Evolutionary conservation across 768 basidiomycete species (phyloP), one percentile per base, ranked within the genome.

Genomic region (Boletus sp.): DNA sequence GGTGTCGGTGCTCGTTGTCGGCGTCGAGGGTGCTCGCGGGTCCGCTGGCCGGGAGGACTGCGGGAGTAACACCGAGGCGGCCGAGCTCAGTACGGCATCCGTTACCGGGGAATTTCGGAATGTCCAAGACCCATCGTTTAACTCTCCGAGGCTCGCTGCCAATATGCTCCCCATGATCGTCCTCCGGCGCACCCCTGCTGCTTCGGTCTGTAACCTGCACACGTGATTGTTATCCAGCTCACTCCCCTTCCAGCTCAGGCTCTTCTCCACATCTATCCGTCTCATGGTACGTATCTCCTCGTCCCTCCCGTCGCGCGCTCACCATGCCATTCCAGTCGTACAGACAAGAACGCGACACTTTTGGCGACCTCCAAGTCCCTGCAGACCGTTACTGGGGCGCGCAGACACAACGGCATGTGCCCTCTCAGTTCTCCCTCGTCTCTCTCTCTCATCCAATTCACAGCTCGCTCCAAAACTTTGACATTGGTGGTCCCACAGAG

Each of bases 381-480:
- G 83, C 82, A 15, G 86, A 90, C 57, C 84, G 88, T 56, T 98
- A 98, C 76, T 99, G 95, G 94, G 97, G 97, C 57, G 95, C 95
- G 17, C 97, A 98, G 75, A 99, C 97, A 14, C 96, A 98, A 70
- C 82, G 97, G 91, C 89, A 64, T 24, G 76, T 68, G 8, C 30
- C 4, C 37, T 7, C 28, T 8, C 42, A 15, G 10, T 4, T 7
- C 14, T 4, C 33, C 36, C 17, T 30, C 24, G 6, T 11, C 46
- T 17, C 44, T 30, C 44, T 30, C n/a, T 3, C 61, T 67, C 50
- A 73, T 48, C 48, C 50, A 8, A 7, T 48, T 17, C 35, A 2
- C 30, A 92, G 93, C 45, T 96, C 94, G 18, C 78, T 98, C 59
- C 90, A 95, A 74, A 99, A 99, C 74, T 99, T 99, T 65, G 95